Conservation (phyloP, 2,329 filamentous ascomycete species). For the Blastomyces gilchristii region DNA sequence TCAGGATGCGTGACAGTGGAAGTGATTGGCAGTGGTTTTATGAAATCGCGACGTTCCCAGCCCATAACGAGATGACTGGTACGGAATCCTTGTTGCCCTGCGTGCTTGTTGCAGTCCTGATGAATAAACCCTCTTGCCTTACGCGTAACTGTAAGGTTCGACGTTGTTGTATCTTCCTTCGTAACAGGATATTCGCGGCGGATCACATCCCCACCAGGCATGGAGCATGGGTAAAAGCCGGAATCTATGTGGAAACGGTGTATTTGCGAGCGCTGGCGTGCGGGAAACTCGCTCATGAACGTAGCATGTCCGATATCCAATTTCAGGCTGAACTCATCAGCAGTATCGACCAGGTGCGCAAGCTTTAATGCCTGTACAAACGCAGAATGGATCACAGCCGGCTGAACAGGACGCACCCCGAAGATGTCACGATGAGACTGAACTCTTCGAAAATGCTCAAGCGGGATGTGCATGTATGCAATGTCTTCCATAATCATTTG, state of each 20-base stretch:
- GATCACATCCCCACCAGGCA: not conserved
- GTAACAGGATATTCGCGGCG: not conserved
- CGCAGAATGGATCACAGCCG: not conserved
- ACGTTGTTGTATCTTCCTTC: not conserved
- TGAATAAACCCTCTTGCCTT: not conserved
- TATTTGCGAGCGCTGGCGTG: not conserved
- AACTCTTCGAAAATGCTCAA: conserved; percentile 1
- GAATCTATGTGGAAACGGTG: not conserved
- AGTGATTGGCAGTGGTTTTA: not conserved
- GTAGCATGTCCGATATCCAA: not conserved
- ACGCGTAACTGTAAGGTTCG: not conserved
- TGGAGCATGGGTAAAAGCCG: not conserved
- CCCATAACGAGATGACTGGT: not conserved
- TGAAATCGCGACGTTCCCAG: not conserved
- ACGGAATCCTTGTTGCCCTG: not conserved
- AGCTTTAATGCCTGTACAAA: conserved; percentile 4
- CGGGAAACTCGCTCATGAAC: not conserved
- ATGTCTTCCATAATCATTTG: conserved; percentile 1
- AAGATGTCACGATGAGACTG: not conserved
- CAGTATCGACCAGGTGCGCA: not conserved
- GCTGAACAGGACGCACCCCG: not conserved
- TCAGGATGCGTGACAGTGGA: not conserved
- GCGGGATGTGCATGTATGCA: conserved; percentile 3
- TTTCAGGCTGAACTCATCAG: not conserved
- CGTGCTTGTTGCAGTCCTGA: not conserved